Conservation (phyloP, 495 filamentous ascomycete genomes). For the Neurospora intermedia region DNA sequence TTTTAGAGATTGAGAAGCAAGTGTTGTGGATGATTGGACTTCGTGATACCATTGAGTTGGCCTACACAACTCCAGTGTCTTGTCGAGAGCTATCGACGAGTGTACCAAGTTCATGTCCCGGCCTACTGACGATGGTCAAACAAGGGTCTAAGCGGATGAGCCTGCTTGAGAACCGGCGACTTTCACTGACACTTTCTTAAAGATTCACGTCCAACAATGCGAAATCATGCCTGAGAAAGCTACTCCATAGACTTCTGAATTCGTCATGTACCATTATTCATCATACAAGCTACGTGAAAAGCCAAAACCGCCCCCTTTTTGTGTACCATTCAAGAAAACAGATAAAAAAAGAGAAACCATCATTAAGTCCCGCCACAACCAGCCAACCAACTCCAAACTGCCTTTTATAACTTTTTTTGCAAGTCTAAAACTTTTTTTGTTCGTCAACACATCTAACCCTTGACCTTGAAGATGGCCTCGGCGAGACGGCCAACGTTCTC, state of each 20-base stretch:
- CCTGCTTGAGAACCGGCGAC: not conserved
- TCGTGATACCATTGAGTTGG: not conserved
- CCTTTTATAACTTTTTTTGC: constrained; percentile 5
- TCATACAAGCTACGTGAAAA: not conserved
- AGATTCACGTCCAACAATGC: not conserved
- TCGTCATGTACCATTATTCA: not conserved
- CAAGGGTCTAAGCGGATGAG: not conserved
- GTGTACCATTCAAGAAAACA: not conserved
- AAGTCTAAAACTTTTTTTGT: not conserved
- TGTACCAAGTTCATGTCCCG: not conserved
- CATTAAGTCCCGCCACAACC: constrained; percentile 1
- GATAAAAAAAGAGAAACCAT: constrained; percentile 1
- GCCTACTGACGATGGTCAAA: not conserved
- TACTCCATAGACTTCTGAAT: not conserved
- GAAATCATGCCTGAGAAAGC: not conserved
- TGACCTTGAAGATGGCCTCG: constrained; percentile 92
- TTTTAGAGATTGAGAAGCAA: not conserved
- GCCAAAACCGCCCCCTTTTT: not conserved
- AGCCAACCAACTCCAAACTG: constrained; percentile 10
- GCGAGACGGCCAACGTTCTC: constrained; percentile 90
- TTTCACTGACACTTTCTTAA: no score
- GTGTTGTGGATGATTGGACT: not conserved
- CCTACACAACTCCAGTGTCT: not conserved
- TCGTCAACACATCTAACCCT: constrained; percentile 30
- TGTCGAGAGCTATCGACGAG: not conserved